phyloP scores from a whole-genome alignment of 345 rosid genomes.

The Syzygium grande region DNA sequence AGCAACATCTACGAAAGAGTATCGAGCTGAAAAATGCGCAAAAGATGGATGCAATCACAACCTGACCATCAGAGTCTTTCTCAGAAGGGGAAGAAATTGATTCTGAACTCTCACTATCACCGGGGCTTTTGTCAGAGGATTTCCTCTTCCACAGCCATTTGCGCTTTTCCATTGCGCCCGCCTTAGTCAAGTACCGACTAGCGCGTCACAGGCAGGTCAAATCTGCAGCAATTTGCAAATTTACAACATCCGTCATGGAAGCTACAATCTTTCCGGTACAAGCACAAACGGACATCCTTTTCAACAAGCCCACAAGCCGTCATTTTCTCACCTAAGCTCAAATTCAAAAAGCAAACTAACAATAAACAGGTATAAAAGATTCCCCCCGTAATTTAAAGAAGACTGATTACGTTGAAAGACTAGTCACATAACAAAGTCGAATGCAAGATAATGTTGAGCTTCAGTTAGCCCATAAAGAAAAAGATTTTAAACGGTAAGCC shows the following conservation, averaged over 20 bases:
- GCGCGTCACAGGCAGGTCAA: conserved; percentile 20
- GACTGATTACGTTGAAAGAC: neutral
- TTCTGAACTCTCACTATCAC: conserved; percentile 66
- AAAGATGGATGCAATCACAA: neutral
- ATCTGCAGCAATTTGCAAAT: conserved; percentile 24
- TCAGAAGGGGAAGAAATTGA: conserved; percentile 65
- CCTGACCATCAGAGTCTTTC: conserved; percentile 75
- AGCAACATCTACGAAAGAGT: neutral
- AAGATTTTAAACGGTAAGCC: neutral
- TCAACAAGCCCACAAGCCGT: neutral
- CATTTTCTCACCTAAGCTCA: conserved; percentile 45
- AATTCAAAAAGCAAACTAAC: conserved; percentile 12
- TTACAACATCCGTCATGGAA: conserved; percentile 3
- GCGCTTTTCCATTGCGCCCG: conserved; percentile 56
- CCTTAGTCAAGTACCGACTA: neutral
- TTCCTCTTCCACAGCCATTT: conserved; percentile 73
- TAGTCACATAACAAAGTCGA: neutral
- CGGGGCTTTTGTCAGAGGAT: conserved; percentile 65
- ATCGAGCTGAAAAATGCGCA: neutral
- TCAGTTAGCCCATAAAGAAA: neutral
- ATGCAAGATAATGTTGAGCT: neutral
- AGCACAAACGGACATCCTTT: conserved; percentile 16
- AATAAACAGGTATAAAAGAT: neutral
- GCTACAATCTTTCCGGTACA: neutral
- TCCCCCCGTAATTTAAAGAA: neutral